phyloP scores from a whole-genome alignment of 306 rosid species.

The Quercus variabilis region DNA sequence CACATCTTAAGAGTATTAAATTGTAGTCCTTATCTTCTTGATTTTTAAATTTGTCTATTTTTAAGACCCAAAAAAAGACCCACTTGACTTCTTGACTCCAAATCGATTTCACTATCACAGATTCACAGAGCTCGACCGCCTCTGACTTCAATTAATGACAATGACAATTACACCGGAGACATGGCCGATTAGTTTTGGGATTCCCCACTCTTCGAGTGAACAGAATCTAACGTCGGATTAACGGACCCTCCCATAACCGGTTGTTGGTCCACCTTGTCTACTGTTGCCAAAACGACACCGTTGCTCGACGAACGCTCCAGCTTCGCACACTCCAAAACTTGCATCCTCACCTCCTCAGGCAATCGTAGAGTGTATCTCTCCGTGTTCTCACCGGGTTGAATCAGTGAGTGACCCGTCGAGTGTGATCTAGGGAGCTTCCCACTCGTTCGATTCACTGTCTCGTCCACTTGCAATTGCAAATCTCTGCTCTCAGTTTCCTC shows the following conservation, averaged over 20 bases:
- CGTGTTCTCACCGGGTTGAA: constrained; percentile 29
- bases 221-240: neutral
- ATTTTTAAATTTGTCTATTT: neutral
- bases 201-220: neutral
- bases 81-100: neutral
- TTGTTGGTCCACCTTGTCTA: constrained; percentile 20
- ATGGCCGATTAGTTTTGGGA: neutral
- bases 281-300: constrained; percentile 23
- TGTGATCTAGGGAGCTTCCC: constrained; percentile 41
- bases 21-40: too few relatives aligned
- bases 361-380: constrained; percentile 55
- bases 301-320: constrained; percentile 45
- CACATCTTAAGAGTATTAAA: too few relatives aligned
- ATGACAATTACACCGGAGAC: neutral
- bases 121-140: neutral
- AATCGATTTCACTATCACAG: too few relatives aligned
- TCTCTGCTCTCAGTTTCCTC: neutral
- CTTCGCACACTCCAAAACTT: constrained; percentile 34
- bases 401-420: constrained; percentile 68
- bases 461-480: neutral
- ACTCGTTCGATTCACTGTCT: neutral
- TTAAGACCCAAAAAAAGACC: neutral
- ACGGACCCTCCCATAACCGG: neutral
- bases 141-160: neutral
- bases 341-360: constrained; percentile 59